Evolutionary conservation across 2,329 filamentous ascomycete genomes (phyloP), one percentile per base, ranked within the genome.

Genomic region (Colletotrichum limetticola): DNA sequence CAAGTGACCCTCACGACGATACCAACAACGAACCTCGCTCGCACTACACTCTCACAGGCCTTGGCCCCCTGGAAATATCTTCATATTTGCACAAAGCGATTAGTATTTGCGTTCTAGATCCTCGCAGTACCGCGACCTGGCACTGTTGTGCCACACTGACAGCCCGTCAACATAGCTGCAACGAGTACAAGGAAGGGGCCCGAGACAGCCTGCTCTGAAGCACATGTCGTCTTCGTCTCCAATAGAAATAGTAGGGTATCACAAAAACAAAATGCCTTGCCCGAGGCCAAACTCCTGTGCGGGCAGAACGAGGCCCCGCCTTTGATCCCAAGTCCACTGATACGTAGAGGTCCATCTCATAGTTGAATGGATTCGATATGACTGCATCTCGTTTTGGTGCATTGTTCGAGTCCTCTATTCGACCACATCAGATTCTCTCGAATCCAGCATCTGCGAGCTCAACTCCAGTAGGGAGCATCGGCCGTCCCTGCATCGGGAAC

Each of bases 401-500:
- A n/a, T 32, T 46, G 35, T 28, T 26, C 12, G 8, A 28, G 16
- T 24, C 19, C 16, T 11, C 26, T n/a, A 24, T 56, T 30, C 19
- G n/a, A 14, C 9, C 16, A 19, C 14, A 56, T 24, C 46, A 85
- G 4, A 87, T 42, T 26, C 85, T 72, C 28, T 82, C 83, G 76
- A 91, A 91, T 0, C 89, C 89, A 2, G 88, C 87, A 35, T 87
- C 84, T 75, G 86, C 82, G 65, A 91, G 76, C 62, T 85, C 82
- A 35, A 82, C 76, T 0, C 87, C 87, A 0, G 79, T 82, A 0
- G 87, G 85, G 32, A 91, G 75, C 70, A 90, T 87, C 3, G 89
- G 88, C 26, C 88, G 83, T 0, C 89, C 89, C 75, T 90, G 89
- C 86, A 90, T 87, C 0, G 89, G 89, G 72, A 90, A 91, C 0